Evolutionary conservation across 768 basidiomycete genomes (phyloP), one percentile per base, ranked within the genome.

Genomic region (Collybia mongolica): DNA sequence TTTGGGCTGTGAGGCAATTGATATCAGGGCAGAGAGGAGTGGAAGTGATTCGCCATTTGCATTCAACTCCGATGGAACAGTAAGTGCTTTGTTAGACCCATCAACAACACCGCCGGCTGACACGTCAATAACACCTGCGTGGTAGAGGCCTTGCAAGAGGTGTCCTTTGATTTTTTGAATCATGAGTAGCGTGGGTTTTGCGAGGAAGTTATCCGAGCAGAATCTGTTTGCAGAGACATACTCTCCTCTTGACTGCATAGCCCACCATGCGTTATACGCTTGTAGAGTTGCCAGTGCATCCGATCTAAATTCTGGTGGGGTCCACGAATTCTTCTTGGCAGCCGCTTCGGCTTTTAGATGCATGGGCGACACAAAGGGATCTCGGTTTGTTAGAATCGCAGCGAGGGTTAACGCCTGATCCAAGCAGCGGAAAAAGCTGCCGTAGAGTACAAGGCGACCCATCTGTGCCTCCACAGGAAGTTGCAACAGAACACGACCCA

Each of bases 371-470:
- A 95, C 65, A 75, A 97, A 98, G 5, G 94, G 92, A 52, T 96
- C 93, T 26, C 94, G 87, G 57, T 90, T 89, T 12, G 90, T 84
- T 56, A 97, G 70, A 58, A 97, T 86, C 5, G 93, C 92, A n/a
- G 95, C 94, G 42, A 97, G 79, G 4, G 93, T 91, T 54, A 98
- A 67, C 0, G 91, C 90, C 44, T 84, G 81, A 64, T 94, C 90
- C 37, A 98, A 74, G 67, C 94, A 97, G 51, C 88, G 83, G 83
- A 96, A 96, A 75, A 97, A 90, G 61, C 85, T 83, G 15, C 95
- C 95, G 65, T 86, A 93, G 3, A 98, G 76, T 46, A 93, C 88
- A 43, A 98, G 73, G 49, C 93, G 85, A 44, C 93, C 95, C 71
- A 98, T 83, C 51, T 91, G 89, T 1, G 83, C 90, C 45, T 97